These are phyloP conservation scores for Mycosphaerella arachidis DNA, from an alignment of 2,329 filamentous ascomycete genomes.

Conservation along the genomic window DNA sequence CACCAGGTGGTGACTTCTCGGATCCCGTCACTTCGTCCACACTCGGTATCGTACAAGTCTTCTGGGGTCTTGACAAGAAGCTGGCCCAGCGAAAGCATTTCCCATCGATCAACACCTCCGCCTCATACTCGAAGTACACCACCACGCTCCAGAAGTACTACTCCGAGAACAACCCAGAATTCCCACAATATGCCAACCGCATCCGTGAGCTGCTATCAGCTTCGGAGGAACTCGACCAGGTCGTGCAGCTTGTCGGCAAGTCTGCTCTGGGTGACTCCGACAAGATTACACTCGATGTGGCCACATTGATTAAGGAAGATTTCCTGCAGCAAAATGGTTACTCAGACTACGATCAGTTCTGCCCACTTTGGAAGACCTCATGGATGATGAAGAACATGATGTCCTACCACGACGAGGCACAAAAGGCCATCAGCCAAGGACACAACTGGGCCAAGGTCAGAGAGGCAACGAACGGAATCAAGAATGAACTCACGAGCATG, in stretches of 20 bases:
- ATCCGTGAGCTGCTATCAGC: constrained; percentile 91
- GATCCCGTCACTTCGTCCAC: constrained; percentile 94
- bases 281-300: constrained; percentile 96
- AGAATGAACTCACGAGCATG: constrained; percentile 79
- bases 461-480: constrained; percentile 82
- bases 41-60: constrained; percentile 95
- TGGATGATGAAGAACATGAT: constrained; percentile 99
- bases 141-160: constrained; percentile 86
- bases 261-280: constrained; percentile 91
- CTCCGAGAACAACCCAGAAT: constrained; percentile 87
- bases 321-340: constrained; percentile 99
- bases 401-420: constrained; percentile 93
- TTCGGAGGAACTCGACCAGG: constrained; percentile 95
- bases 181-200: constrained; percentile 85
- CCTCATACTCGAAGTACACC: constrained; percentile 97
- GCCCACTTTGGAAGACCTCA: constrained; percentile 98
- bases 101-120: constrained; percentile 91
- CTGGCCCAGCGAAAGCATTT: constrained; percentile 98
- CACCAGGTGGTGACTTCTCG: constrained; percentile 97
- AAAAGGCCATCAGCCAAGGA: constrained; percentile 89
- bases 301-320: constrained; percentile 90
- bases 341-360: constrained; percentile 98
- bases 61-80: constrained; percentile 99
- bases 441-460: constrained; percentile 90
- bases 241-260: constrained; percentile 97